Conservation (phyloP, 2,329 filamentous ascomycete genomes). For the Calonectria hongkongensis region DNA sequence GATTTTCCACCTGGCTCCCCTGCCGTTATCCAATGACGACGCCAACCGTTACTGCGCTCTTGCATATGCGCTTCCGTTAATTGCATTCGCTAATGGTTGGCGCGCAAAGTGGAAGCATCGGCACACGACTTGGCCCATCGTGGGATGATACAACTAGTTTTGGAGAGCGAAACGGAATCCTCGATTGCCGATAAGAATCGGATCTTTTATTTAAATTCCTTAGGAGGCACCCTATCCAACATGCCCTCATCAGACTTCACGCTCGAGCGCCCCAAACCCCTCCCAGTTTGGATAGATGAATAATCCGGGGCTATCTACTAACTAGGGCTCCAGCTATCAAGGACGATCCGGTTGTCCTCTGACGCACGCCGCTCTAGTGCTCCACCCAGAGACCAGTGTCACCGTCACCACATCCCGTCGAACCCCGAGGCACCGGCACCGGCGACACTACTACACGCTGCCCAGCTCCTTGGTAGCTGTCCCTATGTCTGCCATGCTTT, state of each 20-base stretch:
- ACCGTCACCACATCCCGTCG: conserved; percentile 32
- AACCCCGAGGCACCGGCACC: conserved; percentile 31
- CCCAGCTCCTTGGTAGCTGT: not conserved
- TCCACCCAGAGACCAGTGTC: conserved; percentile 36
- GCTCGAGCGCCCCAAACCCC: not conserved
- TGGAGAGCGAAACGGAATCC: not conserved
- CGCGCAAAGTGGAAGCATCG: conserved; percentile 12
- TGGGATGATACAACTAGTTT: not conserved
- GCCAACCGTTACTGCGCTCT: conserved; percentile 29
- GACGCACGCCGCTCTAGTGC: conserved; percentile 11
- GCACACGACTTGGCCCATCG: conserved; percentile 18
- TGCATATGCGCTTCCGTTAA: conserved; percentile 37
- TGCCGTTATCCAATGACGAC: conserved; percentile 37
- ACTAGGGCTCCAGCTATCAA: conserved; percentile 29
- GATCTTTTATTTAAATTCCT: not conserved
- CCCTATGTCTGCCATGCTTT: conserved; percentile 13
- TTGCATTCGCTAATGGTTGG: conserved; percentile 34
- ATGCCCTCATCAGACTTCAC: not conserved
- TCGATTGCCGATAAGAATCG: not conserved
- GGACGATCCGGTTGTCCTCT: conserved; percentile 1
- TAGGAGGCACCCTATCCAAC: not conserved
- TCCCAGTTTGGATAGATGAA: conserved; percentile 30
- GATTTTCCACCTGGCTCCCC: not conserved
- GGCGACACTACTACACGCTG: conserved; percentile 14
- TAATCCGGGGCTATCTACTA: conserved; percentile 38